Base-by-base conservation (phyloP, 441 rosid species). In the Populus hybrid region DNA sequence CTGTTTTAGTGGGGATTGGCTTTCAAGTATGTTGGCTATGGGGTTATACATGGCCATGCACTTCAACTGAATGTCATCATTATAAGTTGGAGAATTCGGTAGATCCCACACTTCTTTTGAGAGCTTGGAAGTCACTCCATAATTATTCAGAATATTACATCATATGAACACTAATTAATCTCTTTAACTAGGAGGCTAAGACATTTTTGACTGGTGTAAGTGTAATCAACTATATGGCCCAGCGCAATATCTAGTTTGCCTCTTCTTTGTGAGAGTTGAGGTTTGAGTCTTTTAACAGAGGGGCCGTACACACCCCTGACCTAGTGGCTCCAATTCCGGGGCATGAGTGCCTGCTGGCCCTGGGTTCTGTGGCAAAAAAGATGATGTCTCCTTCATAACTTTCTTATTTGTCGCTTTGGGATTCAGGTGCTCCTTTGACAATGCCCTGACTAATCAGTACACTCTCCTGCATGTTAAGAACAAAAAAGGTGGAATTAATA, bases 21-120 rank as follows among this genome's bases (percentile, higher is more conserved):
- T 80, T 83, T 87, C 73, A 69, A 81, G 84, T 83, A 35, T 87
- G 90, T 81, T 85, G 78, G 89, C 81, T 53, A 84, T 86, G 83
- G 81, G 67, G 34, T 12, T 23, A n/a, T 34, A 9, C 5, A 71
- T 78, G 77, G 42, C 5, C 30, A 75, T 72, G 14, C 71, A 46
- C 73, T 11, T 65, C 61, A 57, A 61, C 59, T 68, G 69, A 7
- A 61, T 72, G n/a, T 38, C 76, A 79, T 71, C 35, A 81, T 69
- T 38, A 36, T 23, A 67, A 28, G 70, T 36, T 75, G 74, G 42
- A 77, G 64, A 77, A 63, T 73, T 76, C 35, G 77, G 70, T 83
- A 73, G 78, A 69, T 71, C 74, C 82, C 82, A 73, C 74, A 63
- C 72, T 61, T 71, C 50, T 79, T 79, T 73, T 69, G 46, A 75